Base-by-base conservation (phyloP, 129 eudicot species). In the Pseudognaphalium luteoalbum region DNA sequence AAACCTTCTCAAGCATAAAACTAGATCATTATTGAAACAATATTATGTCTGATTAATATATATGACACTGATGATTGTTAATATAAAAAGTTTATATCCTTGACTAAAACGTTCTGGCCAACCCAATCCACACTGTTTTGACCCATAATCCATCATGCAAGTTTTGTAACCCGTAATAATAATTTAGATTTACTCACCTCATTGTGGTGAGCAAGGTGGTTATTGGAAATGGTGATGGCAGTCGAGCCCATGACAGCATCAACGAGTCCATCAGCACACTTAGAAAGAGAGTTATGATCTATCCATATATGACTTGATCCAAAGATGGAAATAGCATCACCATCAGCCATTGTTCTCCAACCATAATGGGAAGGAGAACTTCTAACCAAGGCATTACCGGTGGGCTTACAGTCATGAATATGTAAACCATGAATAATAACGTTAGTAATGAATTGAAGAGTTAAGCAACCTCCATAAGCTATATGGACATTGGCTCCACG, bases 231-330 rank as follows among this genome's bases (percentile, higher is more conserved):
- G 72, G 98, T 92, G 76, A 92, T 86, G 34, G 98, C 92, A 15
- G 96, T 92, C 29, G 98, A 92, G 20, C 98, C 98, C 98, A 92
- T 92, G 20, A 92, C 89, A 50, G 98, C 98, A 58, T 92, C 98
- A 57, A 92, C 95, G 21, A 92, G 92, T 2, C 98, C 98, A 47
- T 92, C 98, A 34, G 96, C 96, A 68, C 98, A 92, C 44, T 92
- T 69, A 44, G 98, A 92, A 58, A 92, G 87, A 10, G 98, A 92
- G 71, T 90, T 90, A 47, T 92, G 98, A 82, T 92, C 98, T 8
- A 92, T 82, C 98, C 98, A 92, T 0, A 92, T 75, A 67, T 92
- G 98, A 76, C 98, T 92, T 11, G 96, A 85, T 15, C 96, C 92
- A 50, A 92, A 92, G 17, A 92, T 90, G 17, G 98, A 92, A 30